phyloP scores from a whole-genome alignment of 129 eudicot species.

The Dittrichia graveolens region DNA sequence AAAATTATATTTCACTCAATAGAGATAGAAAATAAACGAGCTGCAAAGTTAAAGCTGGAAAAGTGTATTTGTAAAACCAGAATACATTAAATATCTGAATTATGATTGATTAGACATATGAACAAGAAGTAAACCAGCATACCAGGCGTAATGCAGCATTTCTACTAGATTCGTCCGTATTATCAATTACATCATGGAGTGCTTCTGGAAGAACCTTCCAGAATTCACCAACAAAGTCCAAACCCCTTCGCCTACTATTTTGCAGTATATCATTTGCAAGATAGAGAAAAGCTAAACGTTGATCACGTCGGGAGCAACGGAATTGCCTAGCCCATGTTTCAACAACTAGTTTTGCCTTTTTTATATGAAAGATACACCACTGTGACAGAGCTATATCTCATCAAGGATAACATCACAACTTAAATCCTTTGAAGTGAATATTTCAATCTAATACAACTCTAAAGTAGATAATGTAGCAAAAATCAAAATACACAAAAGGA shows the following conservation, averaged over 20 bases:
- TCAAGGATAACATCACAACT: conserved; percentile 38
- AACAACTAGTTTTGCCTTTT: conserved; percentile 81
- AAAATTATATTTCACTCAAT: too few relatives aligned
- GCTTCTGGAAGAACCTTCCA: conserved; percentile 97
- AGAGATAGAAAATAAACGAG: background rate
- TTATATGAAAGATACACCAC: conserved; percentile 97
- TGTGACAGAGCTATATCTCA: conserved; percentile 71
- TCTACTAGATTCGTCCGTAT: conserved; percentile 63
- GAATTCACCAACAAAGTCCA: conserved; percentile 81
- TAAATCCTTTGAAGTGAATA: background rate
- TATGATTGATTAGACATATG: background rate
- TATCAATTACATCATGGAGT: conserved; percentile 71
- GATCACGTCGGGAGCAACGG: conserved; percentile 78
- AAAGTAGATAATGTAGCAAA: background rate
- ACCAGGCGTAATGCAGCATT: conserved; percentile 81
- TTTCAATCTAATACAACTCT: background rate
- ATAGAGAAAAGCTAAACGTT: conserved; percentile 79
- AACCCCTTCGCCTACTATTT: conserved; percentile 87
- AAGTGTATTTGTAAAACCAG: background rate
- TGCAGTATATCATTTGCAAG: conserved; percentile 93
- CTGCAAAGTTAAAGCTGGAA: background rate
- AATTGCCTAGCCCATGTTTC: conserved; percentile 91
- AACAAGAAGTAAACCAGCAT: conserved; percentile 1
- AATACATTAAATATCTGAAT: background rate
- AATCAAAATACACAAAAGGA: background rate